Base-by-base conservation (phyloP, 2,329 filamentous ascomycete species). In the Xylariaceae sp. region DNA sequence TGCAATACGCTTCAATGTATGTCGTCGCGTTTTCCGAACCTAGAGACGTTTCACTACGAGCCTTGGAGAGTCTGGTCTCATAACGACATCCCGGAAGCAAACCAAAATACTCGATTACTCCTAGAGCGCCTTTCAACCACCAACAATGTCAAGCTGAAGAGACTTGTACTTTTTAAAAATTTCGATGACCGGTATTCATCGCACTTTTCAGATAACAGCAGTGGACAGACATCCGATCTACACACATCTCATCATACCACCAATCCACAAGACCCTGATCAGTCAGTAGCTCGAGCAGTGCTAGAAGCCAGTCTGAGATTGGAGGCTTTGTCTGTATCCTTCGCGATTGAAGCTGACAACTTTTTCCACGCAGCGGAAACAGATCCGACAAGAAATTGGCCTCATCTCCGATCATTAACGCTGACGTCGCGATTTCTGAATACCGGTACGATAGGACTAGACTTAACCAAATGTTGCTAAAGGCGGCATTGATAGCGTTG, bases 11-110 rank as follows among this genome's bases (percentile, higher is more conserved):
- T 64, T 25, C 54, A 52, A 49, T 50, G 56, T 16, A 57, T 64
- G 53, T 50, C 62, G 51, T 41, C 50, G 44, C 51, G 55, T 49
- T 54, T 62, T 44, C 59, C 58, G 32, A 55, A 51, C 39, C 55
- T 64, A 40, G 47, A 58, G 42, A 57, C 59, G 49, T 16, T 64
- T 27, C 50, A 63, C 42, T 63, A 62, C 52, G 61, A 65, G 51
- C 61, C 55, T 32, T 64, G 57, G 60, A 62, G 55, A 52, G 55
- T 56, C 51, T 61, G 56, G 59, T 36, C 25, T 22, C 12, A 32
- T 22, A 8, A 22, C 12, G 12, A 19, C 42, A 50, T 62, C 6
- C 51, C 57, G 43, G 57, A 60, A 42, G 59, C 60, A 41, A 55
- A 49, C 44, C 39, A 60, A 46, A 63, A 63, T 52, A 58, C 64